These are phyloP conservation scores for Rhododendron williamsianum DNA, from an alignment of 148 eudicot species.

Conservation along the genomic window DNA sequence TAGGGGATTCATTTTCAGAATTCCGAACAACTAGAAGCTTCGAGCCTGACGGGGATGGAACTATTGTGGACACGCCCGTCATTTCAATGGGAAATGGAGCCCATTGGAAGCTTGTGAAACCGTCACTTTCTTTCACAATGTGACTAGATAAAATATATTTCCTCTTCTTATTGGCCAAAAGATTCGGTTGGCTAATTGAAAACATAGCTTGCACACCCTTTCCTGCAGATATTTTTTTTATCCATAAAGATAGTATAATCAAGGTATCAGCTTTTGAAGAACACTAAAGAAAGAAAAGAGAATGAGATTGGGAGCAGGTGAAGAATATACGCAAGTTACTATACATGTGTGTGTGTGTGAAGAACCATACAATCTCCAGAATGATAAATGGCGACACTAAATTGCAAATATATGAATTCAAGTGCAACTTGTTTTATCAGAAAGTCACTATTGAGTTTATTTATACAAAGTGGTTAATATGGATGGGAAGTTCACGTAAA, in stretches of 20 bases:
- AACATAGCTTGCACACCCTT: conserved; percentile 61
- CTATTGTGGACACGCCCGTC: conserved; percentile 56
- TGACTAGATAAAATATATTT: conserved; percentile 50
- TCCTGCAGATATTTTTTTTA: conserved; percentile 33
- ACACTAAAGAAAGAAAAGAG: not conserved
- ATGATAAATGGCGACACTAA: not conserved
- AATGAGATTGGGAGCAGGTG: not conserved
- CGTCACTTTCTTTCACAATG: conserved; percentile 35
- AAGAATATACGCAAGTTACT: not conserved
- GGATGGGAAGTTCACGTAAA: not conserved
- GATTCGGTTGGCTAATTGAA: conserved; percentile 65
- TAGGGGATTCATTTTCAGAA: conserved; percentile 70
- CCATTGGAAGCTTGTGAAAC: conserved; percentile 59
- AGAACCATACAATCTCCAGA: not conserved
- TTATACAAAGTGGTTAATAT: not conserved
- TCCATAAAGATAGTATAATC: not conserved
- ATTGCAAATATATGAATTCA: not conserved
- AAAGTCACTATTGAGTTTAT: not conserved
- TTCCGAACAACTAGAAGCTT: conserved; percentile 82
- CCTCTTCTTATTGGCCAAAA: conserved; percentile 72
- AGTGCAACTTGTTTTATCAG: not conserved
- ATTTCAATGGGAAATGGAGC: conserved; percentile 79
- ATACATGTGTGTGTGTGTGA: not conserved
- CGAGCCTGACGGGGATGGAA: conserved; percentile 94
- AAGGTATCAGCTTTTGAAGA: not conserved